A percentile compares a stretch with the other conserved stretches of the same genome.
These are phyloP conservation scores for Alternaria incomplexa DNA, from an alignment of 2,329 filamentous ascomycete genomes.

Conservation along the genomic window DNA sequence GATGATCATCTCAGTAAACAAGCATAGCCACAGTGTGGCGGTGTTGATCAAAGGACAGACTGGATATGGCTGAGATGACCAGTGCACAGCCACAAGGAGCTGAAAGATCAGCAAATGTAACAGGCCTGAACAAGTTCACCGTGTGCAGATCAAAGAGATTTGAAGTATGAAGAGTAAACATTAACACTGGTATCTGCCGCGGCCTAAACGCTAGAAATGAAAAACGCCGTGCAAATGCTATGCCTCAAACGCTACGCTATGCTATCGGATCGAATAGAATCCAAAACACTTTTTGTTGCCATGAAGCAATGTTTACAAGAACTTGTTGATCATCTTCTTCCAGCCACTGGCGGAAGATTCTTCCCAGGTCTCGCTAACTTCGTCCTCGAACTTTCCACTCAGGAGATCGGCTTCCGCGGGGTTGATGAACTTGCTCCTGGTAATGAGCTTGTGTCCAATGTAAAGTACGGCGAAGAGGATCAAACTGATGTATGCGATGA, in stretches of 20 bases:
- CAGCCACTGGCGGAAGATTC: constrained; percentile 39
- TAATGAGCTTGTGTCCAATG: constrained; percentile 61
- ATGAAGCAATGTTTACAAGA: constrained; percentile 21
- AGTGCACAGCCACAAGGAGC: background rate
- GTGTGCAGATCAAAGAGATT: background rate
- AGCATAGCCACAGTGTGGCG: background rate
- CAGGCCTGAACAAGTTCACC: background rate
- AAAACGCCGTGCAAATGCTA: constrained; percentile 30
- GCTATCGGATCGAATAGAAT: constrained; percentile 9
- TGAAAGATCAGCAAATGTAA: background rate
- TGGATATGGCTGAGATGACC: background rate
- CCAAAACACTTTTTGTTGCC: constrained; percentile 19
- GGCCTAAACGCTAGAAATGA: constrained; percentile 3
- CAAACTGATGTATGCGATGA: constrained; percentile 49
- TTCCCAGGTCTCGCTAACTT: constrained; percentile 41
- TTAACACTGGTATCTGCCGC: constrained; percentile 23
- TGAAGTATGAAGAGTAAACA: constrained; percentile 5
- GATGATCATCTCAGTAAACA: too few species aligned
- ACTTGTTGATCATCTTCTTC: constrained; percentile 38
- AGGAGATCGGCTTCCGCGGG: constrained; percentile 52
- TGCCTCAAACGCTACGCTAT: constrained; percentile 25
- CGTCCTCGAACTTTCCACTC: constrained; percentile 47
- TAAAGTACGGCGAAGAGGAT: constrained; percentile 59
- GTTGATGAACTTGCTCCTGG: constrained; percentile 48
- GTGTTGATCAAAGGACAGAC: background rate